Base-by-base conservation (phyloP, 345 rosid genomes). In the Syzygium aqueum region DNA sequence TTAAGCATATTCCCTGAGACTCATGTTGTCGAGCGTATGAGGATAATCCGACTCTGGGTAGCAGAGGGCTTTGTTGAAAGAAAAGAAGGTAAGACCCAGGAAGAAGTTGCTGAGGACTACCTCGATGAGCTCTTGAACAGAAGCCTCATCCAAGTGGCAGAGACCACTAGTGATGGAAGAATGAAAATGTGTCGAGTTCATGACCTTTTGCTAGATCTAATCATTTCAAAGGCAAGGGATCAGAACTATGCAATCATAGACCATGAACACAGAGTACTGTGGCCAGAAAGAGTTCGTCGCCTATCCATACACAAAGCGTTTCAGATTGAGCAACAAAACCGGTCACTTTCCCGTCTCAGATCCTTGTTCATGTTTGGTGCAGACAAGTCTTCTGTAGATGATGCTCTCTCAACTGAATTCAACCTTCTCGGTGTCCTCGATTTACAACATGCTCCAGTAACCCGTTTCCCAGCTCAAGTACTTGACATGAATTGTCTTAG, bases 71-170 rank as follows among this genome's bases (percentile, higher is more conserved):
- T 93, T 54, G 90, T 93, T 37, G 90, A 88, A 88, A 86, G 61
- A 33, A 91, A 89, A 86, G 89, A 88, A 84, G 95, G 94, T 11
- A 91, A 73, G 88, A 89, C 91, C 40, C 78, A 30, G 11, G 94
- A 93, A 87, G 93, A 93, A 84, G 92, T 90, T 50, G 95, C 90
- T 9, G 91, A 90, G 80, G 92, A 85, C 11, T 93, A 91, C 92
- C 88, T 93, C 22, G 56, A 84, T 49, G 91, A 92, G 87, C 93
- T 93, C 78, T 46, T 91, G 67, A 88, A 87, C 87, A 80, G 94
- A 87, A 93, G 92, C 85, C 86, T 93, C 65, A 65, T 93, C 40
- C 93, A 89, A 82, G 90, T 87, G 53, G 91, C 85, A 6, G 89
- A 85, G 13, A 87, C 83, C 9, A 90, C 88, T 16, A 85, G 46